Evolutionary conservation across 2,329 filamentous ascomycete genomes (phyloP).

Genomic region (Nigrospora osmanthi): DNA sequence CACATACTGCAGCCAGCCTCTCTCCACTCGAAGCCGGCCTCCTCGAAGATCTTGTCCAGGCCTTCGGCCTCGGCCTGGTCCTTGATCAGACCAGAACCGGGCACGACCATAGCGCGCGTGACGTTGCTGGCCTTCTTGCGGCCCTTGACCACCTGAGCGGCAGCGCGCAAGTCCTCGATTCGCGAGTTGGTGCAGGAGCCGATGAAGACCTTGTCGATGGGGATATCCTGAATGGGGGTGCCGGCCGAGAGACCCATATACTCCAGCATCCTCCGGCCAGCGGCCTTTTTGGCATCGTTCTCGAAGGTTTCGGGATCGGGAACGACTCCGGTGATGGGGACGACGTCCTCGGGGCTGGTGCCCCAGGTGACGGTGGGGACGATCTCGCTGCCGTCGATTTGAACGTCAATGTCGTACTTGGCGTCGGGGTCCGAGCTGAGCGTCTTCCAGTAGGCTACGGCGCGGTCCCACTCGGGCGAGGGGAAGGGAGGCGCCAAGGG

Average conservation of each 20-base stretch:
- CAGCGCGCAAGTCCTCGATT: conserved; percentile 89
- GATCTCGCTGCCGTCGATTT: conserved; percentile 89
- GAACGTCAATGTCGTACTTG: conserved; percentile 82
- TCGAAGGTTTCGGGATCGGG: conserved; percentile 84
- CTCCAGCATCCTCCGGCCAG: conserved; percentile 75
- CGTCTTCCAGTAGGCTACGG: conserved; percentile 78
- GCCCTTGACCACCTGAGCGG: conserved; percentile 78
- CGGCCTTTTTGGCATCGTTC: conserved; percentile 70
- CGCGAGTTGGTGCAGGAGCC: conserved; percentile 96
- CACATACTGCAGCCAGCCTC: conserved; percentile 99
- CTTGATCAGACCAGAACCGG: conserved; percentile 91
- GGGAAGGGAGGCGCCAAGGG: conserved; percentile 81
- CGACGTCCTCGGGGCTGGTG: conserved; percentile 89
- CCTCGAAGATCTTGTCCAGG: conserved; percentile 83
- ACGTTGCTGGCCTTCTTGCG: conserved; percentile 81
- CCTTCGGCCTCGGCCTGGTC: conserved; percentile 85
- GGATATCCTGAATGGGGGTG: conserved; percentile 85
- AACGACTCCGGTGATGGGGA: conserved; percentile 88
- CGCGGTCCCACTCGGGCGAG: conserved; percentile 84
- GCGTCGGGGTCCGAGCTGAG: conserved; percentile 82
- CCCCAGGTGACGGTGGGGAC: conserved; percentile 93
- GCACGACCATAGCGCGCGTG: conserved; percentile 92
- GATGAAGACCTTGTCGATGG: conserved; percentile 93
- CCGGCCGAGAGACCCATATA: conserved; percentile 93
- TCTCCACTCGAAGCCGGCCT: conserved; percentile 95